A percentile compares a stretch with the other conserved stretches of the same genome.
phyloP scores from a whole-genome alignment of 2,329 filamentous ascomycete genomes.

The Nothopassalora personata region DNA sequence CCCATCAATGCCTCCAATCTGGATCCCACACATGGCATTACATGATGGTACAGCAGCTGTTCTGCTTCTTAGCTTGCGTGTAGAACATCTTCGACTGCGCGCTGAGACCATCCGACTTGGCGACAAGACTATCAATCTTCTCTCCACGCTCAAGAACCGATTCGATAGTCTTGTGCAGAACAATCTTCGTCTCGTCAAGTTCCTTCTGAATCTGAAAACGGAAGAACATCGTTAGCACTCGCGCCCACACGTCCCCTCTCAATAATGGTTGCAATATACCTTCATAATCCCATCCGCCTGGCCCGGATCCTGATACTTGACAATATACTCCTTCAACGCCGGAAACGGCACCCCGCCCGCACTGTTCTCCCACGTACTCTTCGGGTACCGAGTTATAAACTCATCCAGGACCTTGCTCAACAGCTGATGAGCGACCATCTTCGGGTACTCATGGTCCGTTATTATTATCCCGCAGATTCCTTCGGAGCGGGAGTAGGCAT shows the following conservation, averaged over 20 bases:
- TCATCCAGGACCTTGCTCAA: slow-evolving; percentile 84
- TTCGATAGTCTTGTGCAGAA: slow-evolving; percentile 95
- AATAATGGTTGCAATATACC: slow-evolving; percentile 14
- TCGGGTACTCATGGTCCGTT: slow-evolving; percentile 51
- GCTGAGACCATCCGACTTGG: slow-evolving; percentile 87
- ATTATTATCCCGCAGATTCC: slow-evolving; percentile 46
- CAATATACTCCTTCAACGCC: slow-evolving; percentile 71
- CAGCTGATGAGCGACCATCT: slow-evolving; percentile 75
- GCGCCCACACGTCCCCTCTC: background rate
- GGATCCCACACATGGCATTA: slow-evolving; percentile 24
- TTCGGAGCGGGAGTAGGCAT: slow-evolving; percentile 43
- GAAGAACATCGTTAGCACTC: slow-evolving; percentile 40
- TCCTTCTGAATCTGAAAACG: slow-evolving; percentile 74
- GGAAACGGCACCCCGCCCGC: slow-evolving; percentile 53
- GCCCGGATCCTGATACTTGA: slow-evolving; percentile 77
- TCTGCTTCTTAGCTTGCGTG: slow-evolving; percentile 61
- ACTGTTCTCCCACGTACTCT: slow-evolving; percentile 57
- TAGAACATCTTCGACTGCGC: slow-evolving; percentile 98
- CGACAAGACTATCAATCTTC: slow-evolving; percentile 91
- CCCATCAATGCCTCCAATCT: slow-evolving; percentile 7
- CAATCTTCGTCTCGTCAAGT: slow-evolving; percentile 94
- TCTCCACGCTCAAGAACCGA: slow-evolving; percentile 85
- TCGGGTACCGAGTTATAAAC: slow-evolving; percentile 72
- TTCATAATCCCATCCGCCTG: slow-evolving; percentile 76
- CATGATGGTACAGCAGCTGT: slow-evolving; percentile 56